A percentile compares a stretch with the other conserved stretches of the same genome.
These are phyloP conservation scores for Neonectria sp. DNA, from an alignment of 2,329 filamentous ascomycete species.

Conservation along the genomic window DNA sequence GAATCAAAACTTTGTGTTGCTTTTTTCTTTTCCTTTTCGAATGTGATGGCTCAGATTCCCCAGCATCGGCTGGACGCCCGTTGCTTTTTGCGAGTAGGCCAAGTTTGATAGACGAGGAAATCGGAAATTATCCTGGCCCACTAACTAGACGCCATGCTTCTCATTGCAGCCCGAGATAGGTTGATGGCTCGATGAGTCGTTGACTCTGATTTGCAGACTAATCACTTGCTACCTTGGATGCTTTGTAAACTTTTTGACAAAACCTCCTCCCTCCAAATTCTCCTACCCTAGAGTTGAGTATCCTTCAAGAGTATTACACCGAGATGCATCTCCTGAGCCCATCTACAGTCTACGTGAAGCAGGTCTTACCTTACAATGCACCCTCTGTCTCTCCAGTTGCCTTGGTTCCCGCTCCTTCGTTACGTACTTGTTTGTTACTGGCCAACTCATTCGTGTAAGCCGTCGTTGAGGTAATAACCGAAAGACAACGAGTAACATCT, in stretches of 20 bases:
- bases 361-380: neutral
- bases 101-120: constrained; percentile 2
- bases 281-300: neutral
- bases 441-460: neutral
- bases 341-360: neutral
- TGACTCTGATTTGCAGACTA: neutral
- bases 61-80: neutral
- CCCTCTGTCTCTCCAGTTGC: neutral
- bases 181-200: neutral
- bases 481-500: neutral
- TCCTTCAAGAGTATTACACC: neutral
- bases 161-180: neutral
- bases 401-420: neutral
- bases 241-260: too few relatives aligned
- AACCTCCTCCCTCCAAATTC: neutral
- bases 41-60: neutral
- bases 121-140: neutral
- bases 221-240: too few relatives aligned
- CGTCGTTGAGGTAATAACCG: neutral
- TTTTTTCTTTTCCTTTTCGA: neutral
- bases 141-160: neutral
- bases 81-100: neutral
- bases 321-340: neutral
- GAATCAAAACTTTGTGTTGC: neutral
- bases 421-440: neutral